Base-by-base conservation (phyloP, 495 filamentous ascomycete genomes). In the Schizothecium vesticola region DNA sequence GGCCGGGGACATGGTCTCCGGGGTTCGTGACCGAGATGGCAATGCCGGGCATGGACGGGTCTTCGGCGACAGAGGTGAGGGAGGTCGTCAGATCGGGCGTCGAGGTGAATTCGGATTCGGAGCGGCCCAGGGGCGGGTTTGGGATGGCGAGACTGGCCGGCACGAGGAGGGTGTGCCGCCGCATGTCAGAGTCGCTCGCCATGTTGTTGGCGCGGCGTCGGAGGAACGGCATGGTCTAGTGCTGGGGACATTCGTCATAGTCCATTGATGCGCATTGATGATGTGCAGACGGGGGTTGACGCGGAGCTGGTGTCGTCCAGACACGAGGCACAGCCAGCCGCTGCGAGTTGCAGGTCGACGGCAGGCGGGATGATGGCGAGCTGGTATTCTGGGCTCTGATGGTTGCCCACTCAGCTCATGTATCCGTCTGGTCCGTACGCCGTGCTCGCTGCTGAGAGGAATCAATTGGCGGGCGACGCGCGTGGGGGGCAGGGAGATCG, bases 161-260 rank as follows among this genome's bases (percentile, higher is more conserved):
- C 43, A 51, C 43, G 21, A 81, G 62, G 63, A 80, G 72, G 33
- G 80, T 78, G 67, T 82, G 80, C 24, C 81, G 80, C 68, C 81
- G 80, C 76, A 82, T 83, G 66, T 83, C 81, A 64, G 77, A 77
- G 69, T 84, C 82, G 75, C 81, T 84, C 72, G 78, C 81, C 74
- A 78, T 77, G 72, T 79, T 77, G 72, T 79, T 80, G 70, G 80
- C 82, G 71, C 82, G 82, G 66, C 82, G 80, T 74, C 81, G 81
- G 73, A 84, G 72, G 68, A 84, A 83, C 65, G 82, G 82, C 82
- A 84, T 84, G 69, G 68, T 69, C 70, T 75, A 73, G 70, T 68
- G 76, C 59, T 64, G 56, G 59, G n/a, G 64, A 73, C 75, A 70
- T 75, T 77, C 77, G 81, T 79, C 75, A 78, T 76, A 72, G 74